Percentiles rank a stretch among this genome's conserved stretches.
Evolutionary conservation across 2,329 filamentous ascomycete species (phyloP).

Genomic region (Neonectria faginata): DNA sequence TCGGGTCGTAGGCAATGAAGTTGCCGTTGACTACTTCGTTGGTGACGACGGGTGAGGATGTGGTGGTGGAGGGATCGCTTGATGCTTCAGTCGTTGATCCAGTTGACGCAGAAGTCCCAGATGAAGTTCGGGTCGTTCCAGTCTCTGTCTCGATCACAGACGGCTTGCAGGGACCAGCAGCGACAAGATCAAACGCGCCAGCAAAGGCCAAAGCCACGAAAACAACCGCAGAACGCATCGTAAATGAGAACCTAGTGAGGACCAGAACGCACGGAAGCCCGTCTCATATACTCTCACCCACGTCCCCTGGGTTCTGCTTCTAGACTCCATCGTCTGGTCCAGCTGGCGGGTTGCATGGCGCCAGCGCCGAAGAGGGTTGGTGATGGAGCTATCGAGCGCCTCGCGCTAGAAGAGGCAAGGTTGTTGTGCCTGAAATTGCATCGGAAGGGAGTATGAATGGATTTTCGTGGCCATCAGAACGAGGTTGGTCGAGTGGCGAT

Average conservation of each 20-base stretch:
- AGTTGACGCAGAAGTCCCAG: neutral
- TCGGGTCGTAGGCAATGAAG: constrained; percentile 37
- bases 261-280: neutral
- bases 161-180: constrained; percentile 31
- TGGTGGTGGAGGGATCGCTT: constrained; percentile 17
- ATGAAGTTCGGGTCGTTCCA: neutral
- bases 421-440: neutral
- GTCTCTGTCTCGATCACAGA: neutral
- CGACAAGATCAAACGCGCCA: constrained; percentile 6
- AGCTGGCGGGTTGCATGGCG: neutral
- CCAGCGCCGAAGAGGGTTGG: neutral
- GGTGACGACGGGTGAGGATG: constrained; percentile 22
- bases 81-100: no score
- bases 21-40: constrained; percentile 36
- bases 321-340: neutral
- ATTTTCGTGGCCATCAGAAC: no score
- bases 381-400: neutral
- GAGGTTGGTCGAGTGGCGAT: no score
- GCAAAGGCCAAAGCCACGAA: constrained; percentile 30
- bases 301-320: neutral
- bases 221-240: constrained; percentile 31
- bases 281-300: neutral
- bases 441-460: neutral
- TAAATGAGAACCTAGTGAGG: neutral
- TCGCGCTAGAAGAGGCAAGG: neutral